These are phyloP conservation scores for Phytophthora syringae DNA, from an alignment of 352 stramenopile species.

Conservation along the genomic window DNA sequence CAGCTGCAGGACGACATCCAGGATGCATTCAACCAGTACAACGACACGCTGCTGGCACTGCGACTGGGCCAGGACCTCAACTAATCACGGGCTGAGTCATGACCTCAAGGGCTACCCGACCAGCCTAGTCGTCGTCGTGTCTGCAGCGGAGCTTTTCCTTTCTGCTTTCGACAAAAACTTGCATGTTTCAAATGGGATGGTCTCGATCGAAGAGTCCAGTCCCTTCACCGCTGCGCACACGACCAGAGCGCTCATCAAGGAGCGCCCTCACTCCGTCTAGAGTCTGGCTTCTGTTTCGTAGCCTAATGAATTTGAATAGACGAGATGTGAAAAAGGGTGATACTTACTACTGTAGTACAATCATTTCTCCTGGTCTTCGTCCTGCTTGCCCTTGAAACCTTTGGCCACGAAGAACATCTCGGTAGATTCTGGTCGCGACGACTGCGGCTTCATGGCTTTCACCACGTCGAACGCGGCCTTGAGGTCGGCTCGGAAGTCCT, in stretches of 20 bases:
- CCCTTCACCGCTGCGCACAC: conserved; percentile 23
- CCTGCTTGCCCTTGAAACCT: conserved; percentile 63
- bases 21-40: conserved; percentile 92
- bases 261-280: conserved; percentile 28
- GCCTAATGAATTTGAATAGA: conserved; percentile 43
- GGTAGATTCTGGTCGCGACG: conserved; percentile 80
- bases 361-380: neutral
- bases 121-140: conserved; percentile 33
- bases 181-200: conserved; percentile 34
- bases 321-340: conserved; percentile 26
- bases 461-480: conserved; percentile 67
- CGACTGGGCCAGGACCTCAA: conserved; percentile 86
- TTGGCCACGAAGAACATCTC: conserved; percentile 89
- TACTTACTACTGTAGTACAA: too few relatives aligned
- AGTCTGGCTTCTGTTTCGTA: conserved; percentile 17
- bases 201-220: conserved; percentile 40
- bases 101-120: conserved; percentile 65
- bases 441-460: conserved; percentile 84
- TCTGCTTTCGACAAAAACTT: conserved; percentile 31
- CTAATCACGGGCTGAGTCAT: conserved; percentile 74
- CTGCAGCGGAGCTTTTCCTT: conserved; percentile 30
- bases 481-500: conserved; percentile 78
- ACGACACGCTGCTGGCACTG: conserved; percentile 88
- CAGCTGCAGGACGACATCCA: conserved; percentile 92
- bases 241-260: too few relatives aligned